Percentiles rank a stretch among this genome's conserved stretches.
These are phyloP conservation scores for Boletus speciosus DNA, from an alignment of 768 basidiomycete genomes.

Conservation along the genomic window DNA sequence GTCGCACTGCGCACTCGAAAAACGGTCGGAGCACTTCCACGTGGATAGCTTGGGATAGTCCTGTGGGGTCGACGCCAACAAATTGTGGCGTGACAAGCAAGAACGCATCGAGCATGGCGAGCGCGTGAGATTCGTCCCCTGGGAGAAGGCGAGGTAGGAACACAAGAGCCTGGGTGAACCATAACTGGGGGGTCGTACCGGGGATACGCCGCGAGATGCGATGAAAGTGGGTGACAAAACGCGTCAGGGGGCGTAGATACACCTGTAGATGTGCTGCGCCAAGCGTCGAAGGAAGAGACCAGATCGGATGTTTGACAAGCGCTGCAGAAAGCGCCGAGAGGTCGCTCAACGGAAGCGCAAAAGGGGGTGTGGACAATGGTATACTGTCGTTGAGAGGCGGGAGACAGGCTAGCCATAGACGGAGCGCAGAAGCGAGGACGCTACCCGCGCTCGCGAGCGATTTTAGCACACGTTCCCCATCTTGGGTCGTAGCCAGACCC, in stretches of 20 bases:
- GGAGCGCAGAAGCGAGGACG: conserved; percentile 46
- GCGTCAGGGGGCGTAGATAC: conserved; percentile 48
- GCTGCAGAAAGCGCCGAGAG: conserved; percentile 52
- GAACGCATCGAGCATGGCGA: conserved; percentile 34
- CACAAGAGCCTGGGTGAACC: conserved; percentile 64
- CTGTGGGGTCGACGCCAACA: conserved; percentile 22
- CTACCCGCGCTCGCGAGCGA: conserved; percentile 35
- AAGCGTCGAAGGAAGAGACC: conserved; percentile 33
- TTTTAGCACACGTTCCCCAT: conserved; percentile 15
- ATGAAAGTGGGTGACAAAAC: conserved; percentile 53
- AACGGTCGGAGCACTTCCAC: conserved; percentile 46
- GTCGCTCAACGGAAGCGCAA: conserved; percentile 54
- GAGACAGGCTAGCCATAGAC: conserved; percentile 63
- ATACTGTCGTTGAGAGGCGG: conserved; percentile 40
- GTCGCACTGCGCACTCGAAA: conserved; percentile 45
- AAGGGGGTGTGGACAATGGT: conserved; percentile 49
- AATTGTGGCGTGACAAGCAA: conserved; percentile 18
- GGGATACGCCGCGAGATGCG: conserved; percentile 57
- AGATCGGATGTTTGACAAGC: conserved; percentile 50
- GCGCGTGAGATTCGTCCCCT: conserved; percentile 68
- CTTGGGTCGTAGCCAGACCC: background rate
- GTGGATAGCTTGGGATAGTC: conserved; percentile 26
- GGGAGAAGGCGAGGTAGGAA: conserved; percentile 56
- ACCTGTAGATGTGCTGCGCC: conserved; percentile 6
- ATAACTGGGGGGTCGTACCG: conserved; percentile 50